phyloP scores from a whole-genome alignment of 129 eudicot species.

The Oenanthe sinensis region DNA sequence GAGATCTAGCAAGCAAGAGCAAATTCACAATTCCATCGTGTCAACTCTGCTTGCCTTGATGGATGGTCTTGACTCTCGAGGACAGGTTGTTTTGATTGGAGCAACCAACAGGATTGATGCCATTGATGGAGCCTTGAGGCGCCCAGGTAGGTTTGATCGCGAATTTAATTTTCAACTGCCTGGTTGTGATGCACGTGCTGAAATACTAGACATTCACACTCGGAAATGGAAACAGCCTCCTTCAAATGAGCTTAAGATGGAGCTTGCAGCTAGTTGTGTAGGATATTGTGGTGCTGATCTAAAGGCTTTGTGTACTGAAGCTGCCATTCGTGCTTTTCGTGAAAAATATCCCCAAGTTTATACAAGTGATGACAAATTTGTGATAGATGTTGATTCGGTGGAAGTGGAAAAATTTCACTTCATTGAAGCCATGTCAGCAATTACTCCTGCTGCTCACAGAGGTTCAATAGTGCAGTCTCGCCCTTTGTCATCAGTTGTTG shows the following conservation, averaged over 20 bases:
- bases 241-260: conserved; percentile 54
- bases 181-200: conserved; percentile 97
- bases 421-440: conserved; percentile 89
- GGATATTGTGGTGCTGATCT: conserved; percentile 99
- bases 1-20: conserved; percentile 98
- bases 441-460: conserved; percentile 99
- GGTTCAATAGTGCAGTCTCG: conserved; percentile 93
- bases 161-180: conserved; percentile 93
- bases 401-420: conserved; percentile 85
- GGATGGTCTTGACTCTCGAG: conserved; percentile 99
- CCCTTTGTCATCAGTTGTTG: conserved; percentile 85
- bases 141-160: conserved; percentile 98
- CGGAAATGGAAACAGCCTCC: conserved; percentile 98
- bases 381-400: conserved; percentile 89
- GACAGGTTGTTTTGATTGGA: conserved; percentile 96
- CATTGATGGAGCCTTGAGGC: conserved; percentile 93
- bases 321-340: conserved; percentile 98
- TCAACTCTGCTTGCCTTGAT: conserved; percentile 94
- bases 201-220: conserved; percentile 87
- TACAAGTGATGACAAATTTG: conserved; percentile 92
- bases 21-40: conserved; percentile 95
- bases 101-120: conserved; percentile 98
- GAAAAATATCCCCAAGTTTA: conserved; percentile 98
- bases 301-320: conserved; percentile 95
- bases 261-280: conserved; percentile 99